Evolutionary conservation across 1,284 basidiomycete genomes (phyloP).

Genomic region (Sparassis latifolia): DNA sequence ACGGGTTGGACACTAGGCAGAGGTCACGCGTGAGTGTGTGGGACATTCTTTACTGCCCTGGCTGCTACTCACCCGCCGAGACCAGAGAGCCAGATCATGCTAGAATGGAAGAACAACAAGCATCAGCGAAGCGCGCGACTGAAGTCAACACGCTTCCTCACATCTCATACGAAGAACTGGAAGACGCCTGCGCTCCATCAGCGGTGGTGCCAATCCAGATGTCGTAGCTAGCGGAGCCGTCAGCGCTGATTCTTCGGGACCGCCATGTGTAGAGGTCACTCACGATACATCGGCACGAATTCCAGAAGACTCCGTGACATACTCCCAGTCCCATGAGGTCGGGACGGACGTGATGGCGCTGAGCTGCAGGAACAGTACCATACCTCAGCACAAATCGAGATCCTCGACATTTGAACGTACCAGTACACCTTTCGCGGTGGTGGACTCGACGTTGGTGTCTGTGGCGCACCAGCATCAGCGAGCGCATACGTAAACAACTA

Average conservation of each 20-base stretch:
- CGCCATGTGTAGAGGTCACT: constrained; percentile 8
- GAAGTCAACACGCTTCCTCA: constrained; percentile 18
- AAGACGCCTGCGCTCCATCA: constrained; percentile 39
- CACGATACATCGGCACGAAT: constrained; percentile 52
- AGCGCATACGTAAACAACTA: too few species aligned
- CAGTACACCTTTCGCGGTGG: constrained; percentile 41
- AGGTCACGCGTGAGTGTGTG: too few species aligned
- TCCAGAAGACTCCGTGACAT: constrained; percentile 35
- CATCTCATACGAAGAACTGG: constrained; percentile 50
- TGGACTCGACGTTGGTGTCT: constrained; percentile 42
- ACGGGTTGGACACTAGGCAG: constrained; percentile 43
- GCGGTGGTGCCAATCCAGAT: constrained; percentile 45
- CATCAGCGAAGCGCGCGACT: background rate
- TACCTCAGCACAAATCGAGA: too few species aligned
- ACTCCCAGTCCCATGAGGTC: constrained; percentile 46
- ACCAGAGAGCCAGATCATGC: constrained; percentile 59
- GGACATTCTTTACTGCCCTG: too few species aligned
- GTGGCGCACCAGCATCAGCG: background rate
- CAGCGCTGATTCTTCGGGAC: background rate
- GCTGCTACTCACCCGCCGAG: constrained; percentile 38
- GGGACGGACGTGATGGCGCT: constrained; percentile 36
- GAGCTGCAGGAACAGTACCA: constrained; percentile 25
- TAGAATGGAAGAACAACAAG: constrained; percentile 12
- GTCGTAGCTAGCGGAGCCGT: constrained; percentile 35
- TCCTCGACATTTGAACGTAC: constrained; percentile 14